A percentile compares a stretch with the other conserved stretches of the same genome.
phyloP scores from a whole-genome alignment of 371 early-diverging fungal genomes.

The Dinochytrium kinnereticum region DNA sequence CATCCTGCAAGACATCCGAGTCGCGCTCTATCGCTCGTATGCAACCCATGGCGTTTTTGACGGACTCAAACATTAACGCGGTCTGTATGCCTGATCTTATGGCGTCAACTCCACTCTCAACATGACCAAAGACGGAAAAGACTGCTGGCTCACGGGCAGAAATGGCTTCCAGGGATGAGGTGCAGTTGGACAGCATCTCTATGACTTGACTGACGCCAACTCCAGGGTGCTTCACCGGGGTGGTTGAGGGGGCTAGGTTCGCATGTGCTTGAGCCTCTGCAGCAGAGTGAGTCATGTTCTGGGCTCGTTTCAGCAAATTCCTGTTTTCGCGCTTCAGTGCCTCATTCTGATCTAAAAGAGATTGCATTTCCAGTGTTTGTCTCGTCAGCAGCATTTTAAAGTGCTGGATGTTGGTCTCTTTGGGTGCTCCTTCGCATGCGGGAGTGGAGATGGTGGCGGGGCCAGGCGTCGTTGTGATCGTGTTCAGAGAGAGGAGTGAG shows the following conservation, averaged over 20 bases:
- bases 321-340: constrained; percentile 5
- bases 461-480: no score
- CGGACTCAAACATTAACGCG: not conserved
- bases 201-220: no score
- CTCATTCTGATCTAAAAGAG: constrained; percentile 4
- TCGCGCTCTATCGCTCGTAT: not conserved
- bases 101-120: not conserved
- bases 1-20: not conserved
- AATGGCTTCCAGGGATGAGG: not conserved
- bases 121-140: no score
- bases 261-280: no score
- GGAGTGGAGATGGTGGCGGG: not conserved
- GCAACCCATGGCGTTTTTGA: not conserved
- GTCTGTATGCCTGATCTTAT: not conserved
- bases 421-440: not conserved
- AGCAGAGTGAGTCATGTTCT: no score
- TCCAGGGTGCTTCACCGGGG: no score
- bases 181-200: not conserved
- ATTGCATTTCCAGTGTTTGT: constrained; percentile 1
- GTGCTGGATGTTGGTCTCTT: not conserved
- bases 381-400: not conserved
- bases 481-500: no score
- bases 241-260: no score
- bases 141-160: no score
- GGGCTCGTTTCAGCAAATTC: not conserved